phyloP scores from a whole-genome alignment of 768 basidiomycete species.

The Leucocoprinus sp. region DNA sequence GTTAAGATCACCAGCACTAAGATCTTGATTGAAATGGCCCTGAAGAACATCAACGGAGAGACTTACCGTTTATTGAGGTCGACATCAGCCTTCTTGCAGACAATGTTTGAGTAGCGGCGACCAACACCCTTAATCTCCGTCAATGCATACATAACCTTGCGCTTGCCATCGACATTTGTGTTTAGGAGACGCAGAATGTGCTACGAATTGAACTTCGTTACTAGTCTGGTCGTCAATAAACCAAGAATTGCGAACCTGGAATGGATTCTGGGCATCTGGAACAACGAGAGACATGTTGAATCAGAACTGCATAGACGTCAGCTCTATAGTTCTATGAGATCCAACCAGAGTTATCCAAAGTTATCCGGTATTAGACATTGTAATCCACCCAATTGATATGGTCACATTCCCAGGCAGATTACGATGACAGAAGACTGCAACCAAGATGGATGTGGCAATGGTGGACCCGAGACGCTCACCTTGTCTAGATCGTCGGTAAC shows the following conservation, averaged over 20 bases:
- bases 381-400: constrained; percentile 8
- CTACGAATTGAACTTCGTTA: constrained; percentile 30
- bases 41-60: not conserved
- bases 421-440: not conserved
- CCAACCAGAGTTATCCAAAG: too few relatives aligned
- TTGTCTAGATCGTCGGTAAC: constrained; percentile 3
- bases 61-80: constrained; percentile 97
- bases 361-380: not conserved
- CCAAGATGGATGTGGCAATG: not conserved
- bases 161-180: constrained; percentile 99
- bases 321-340: constrained; percentile 2
- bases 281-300: constrained; percentile 89
- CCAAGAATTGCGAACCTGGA: constrained; percentile 56
- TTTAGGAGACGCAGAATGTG: constrained; percentile 99
- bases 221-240: not conserved
- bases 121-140: constrained; percentile 99
- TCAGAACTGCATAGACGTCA: constrained; percentile 18
- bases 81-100: constrained; percentile 99
- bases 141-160: constrained; percentile 98
- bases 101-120: constrained; percentile 95
- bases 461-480: not conserved
- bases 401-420: not conserved
- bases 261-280: constrained; percentile 91
- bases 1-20: constrained; percentile 97
- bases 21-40: not conserved